phyloP scores from a whole-genome alignment of 2,329 filamentous ascomycete genomes.

The Verruconis gallopava region DNA sequence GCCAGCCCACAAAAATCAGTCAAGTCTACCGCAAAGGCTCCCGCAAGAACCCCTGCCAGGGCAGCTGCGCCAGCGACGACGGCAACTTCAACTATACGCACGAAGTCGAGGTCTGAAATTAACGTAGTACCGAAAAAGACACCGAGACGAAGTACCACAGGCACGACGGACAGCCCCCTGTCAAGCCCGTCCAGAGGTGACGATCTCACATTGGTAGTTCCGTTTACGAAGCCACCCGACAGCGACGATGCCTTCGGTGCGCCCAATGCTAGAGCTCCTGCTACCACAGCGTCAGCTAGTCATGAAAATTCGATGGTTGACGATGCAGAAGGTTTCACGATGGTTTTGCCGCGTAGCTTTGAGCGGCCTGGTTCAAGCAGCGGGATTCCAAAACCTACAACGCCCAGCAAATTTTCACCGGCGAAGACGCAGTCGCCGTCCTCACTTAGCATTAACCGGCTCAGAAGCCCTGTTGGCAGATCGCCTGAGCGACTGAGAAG shows the following conservation, averaged over 20 bases:
- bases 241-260: conserved; percentile 4
- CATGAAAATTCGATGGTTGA: conserved; percentile 27
- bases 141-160: conserved; percentile 16
- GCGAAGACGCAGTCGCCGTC: conserved; percentile 5
- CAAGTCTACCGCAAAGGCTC: conserved; percentile 21
- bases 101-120: conserved; percentile 6
- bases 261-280: conserved; percentile 5
- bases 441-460: conserved; percentile 9
- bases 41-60: conserved; percentile 7
- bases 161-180: conserved; percentile 18
- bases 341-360: conserved; percentile 31
- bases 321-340: conserved; percentile 38
- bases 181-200: conserved; percentile 29
- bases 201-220: conserved; percentile 35
- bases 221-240: conserved; percentile 22
- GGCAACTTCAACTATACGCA: conserved; percentile 4
- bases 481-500: conserved; percentile 23
- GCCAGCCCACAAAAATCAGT: conserved; percentile 24
- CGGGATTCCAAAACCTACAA: not conserved
- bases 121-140: conserved; percentile 3
- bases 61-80: conserved; percentile 7
- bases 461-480: conserved; percentile 19
- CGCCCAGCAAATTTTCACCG: conserved; percentile 5
- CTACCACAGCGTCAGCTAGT: conserved; percentile 11
- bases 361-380: conserved; percentile 5